Evolutionary conservation across 2,329 filamentous ascomycete genomes (phyloP).

Genomic region (Clonostachys sp.): DNA sequence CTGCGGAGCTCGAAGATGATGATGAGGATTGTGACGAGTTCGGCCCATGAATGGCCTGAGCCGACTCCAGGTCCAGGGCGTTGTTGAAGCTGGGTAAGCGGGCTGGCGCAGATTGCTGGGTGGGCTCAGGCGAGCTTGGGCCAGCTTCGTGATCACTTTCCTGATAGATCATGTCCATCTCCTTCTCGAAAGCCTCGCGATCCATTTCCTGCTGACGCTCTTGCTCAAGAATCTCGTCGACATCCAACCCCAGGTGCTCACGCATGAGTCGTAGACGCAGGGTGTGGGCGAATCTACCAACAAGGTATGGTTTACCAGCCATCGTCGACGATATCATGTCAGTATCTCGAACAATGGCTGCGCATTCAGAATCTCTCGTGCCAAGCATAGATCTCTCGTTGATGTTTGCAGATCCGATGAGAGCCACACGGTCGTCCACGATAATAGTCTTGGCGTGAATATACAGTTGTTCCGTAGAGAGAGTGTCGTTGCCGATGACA

Average conservation of each 20-base stretch:
- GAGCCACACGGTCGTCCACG: slow-evolving; percentile 85
- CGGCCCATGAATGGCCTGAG: slow-evolving; percentile 40
- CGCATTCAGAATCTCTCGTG: slow-evolving; percentile 85
- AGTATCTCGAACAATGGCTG: slow-evolving; percentile 84
- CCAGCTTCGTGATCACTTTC: slow-evolving; percentile 26
- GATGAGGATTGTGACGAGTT: not conserved
- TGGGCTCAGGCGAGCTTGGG: slow-evolving; percentile 1
- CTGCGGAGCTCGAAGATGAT: slow-evolving; percentile 2
- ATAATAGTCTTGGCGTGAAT: slow-evolving; percentile 98
- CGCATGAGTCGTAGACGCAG: slow-evolving; percentile 92
- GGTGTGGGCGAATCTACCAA: slow-evolving; percentile 89
- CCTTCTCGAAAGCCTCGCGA: slow-evolving; percentile 47
- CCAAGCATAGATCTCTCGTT: slow-evolving; percentile 97
- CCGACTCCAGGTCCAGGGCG: slow-evolving; percentile 39
- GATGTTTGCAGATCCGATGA: slow-evolving; percentile 98
- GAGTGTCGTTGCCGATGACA: slow-evolving; percentile 75
- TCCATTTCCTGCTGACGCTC: slow-evolving; percentile 66
- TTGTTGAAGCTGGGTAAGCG: slow-evolving; percentile 64
- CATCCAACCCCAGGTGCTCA: slow-evolving; percentile 92
- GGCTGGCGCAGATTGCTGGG: slow-evolving; percentile 13
- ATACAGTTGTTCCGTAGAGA: slow-evolving; percentile 95
- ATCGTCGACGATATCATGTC: slow-evolving; percentile 91
- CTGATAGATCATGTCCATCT: slow-evolving; percentile 60
- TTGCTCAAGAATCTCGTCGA: slow-evolving; percentile 83
- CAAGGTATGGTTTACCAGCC: slow-evolving; percentile 83